Evolutionary conservation across 768 basidiomycete species (phyloP), one percentile per base, ranked within the genome.

Genomic region (Asterophora lycoperdoides): DNA sequence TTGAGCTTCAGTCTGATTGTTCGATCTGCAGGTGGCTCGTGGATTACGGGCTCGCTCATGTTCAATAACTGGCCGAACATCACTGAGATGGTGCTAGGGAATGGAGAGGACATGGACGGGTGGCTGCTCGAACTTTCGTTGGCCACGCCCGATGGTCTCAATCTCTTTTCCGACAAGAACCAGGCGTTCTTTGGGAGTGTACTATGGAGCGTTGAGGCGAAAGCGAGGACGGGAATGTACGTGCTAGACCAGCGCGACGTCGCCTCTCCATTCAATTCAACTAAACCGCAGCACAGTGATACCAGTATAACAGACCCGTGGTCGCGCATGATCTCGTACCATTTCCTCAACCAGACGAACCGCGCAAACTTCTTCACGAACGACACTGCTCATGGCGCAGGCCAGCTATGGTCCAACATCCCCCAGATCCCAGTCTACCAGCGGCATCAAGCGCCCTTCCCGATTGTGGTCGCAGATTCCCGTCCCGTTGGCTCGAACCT

Each of bases 261-360:
- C 37, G 9, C 33, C 17, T 9, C 11, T 28, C 36, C 46, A 33
- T 36, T 36, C 26, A 30, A 41, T 41, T 33, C 18, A 30, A 53
- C 38, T 47, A 4, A 47, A 28, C 6, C 38, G 19, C 34, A 11
- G 26, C 45, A 0, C 52, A 85, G 84, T 34, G 76, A 83, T 58
- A 83, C 81, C 15, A 84, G 83, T 46, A 49, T 86, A 38, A 78
- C 78, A 1, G 86, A 89, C 58, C 67, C 80, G 5, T 87, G 82
- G 77, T 62, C 75, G 0, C 78, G 84, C 1, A 77, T 81, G 61
- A 73, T 89, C 29, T 76, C 83, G 1, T 84, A 84, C 54, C 88
- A 90, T 61, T 89, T 89, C 56, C 66, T 85, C 49, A 86, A 82
- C 58, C 77, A 80, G 44, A 89, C 86, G 0, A 70, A 73, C 5